A percentile compares a stretch with the other conserved stretches of the same genome.
phyloP scores from a whole-genome alignment of 306 rosid genomes.

The Pyrus pyrifolia region DNA sequence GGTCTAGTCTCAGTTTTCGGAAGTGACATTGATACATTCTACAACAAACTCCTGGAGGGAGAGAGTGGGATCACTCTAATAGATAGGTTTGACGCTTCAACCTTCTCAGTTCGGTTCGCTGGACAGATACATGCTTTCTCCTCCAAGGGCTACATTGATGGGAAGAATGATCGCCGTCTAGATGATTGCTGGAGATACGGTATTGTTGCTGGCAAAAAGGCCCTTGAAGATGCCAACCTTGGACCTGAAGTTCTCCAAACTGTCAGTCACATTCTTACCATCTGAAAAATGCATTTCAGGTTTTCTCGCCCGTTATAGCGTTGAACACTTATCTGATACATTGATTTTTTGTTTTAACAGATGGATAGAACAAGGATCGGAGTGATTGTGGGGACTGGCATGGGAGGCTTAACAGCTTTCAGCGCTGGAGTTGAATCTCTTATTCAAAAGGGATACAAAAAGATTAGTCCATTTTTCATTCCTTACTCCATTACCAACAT shows the following conservation, averaged over 20 bases:
- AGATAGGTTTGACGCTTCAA: constrained; percentile 60
- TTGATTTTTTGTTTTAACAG: constrained; percentile 18
- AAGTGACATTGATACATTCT: constrained; percentile 43
- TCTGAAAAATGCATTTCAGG: not conserved
- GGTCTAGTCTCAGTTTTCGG: constrained; percentile 72
- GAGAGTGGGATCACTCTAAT: constrained; percentile 68
- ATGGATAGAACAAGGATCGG: constrained; percentile 59
- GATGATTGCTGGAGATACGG: constrained; percentile 61
- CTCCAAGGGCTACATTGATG: constrained; percentile 52
- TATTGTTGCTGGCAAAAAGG: constrained; percentile 60
- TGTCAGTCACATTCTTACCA: constrained; percentile 24
- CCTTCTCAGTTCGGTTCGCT: constrained; percentile 41
- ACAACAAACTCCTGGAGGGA: constrained; percentile 60
- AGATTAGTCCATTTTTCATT: constrained; percentile 51
- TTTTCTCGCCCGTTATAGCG: not conserved
- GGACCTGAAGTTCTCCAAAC: constrained; percentile 42
- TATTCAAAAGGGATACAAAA: constrained; percentile 36
- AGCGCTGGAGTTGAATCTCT: constrained; percentile 42
- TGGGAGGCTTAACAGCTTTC: constrained; percentile 58
- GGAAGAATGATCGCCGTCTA: constrained; percentile 45
- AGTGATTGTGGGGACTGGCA: constrained; percentile 59
- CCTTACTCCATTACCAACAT: constrained; percentile 53
- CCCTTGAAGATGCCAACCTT: constrained; percentile 69
- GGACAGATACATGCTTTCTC: constrained; percentile 60
- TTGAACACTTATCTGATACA: not conserved